Conservation (phyloP, 2,329 filamentous ascomycete species). For the Aspergillus fumigatiaffinis region DNA sequence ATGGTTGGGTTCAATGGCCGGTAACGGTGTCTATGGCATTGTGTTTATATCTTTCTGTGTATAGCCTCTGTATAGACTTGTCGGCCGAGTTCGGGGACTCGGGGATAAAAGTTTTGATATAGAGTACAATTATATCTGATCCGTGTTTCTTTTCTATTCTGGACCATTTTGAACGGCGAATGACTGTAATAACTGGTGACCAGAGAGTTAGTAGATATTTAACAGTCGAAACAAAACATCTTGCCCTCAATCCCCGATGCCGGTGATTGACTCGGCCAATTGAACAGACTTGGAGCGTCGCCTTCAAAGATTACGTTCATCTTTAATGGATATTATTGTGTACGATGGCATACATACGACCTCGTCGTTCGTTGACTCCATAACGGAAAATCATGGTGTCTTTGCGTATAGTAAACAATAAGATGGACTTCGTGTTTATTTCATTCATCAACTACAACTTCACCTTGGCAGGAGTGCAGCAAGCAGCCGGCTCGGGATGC, state of each 20-base stretch:
- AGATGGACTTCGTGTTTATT: background rate
- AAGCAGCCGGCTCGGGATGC: slow-evolving; percentile 26
- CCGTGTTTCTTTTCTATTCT: background rate
- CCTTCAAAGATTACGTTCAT: background rate
- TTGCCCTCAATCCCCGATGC: background rate
- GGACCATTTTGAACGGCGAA: background rate
- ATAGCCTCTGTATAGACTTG: background rate
- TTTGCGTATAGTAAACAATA: background rate
- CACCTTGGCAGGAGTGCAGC: slow-evolving; percentile 20
- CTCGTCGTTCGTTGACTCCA: background rate
- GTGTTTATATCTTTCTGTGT: too few species aligned
- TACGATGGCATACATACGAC: background rate
- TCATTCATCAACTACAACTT: slow-evolving; percentile 20
- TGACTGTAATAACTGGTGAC: background rate
- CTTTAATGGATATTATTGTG: background rate
- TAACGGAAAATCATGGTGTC: background rate
- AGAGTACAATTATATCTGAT: too few species aligned
- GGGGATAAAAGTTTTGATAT: background rate
- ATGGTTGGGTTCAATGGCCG: too few species aligned
- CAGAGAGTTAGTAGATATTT: too few species aligned
- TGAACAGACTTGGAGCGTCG: background rate
- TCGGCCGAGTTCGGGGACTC: background rate
- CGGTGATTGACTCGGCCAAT: background rate
- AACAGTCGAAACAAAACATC: too few species aligned
- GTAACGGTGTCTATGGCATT: too few species aligned